Percentiles rank a stretch among this genome's conserved stretches.
phyloP scores from a whole-genome alignment of 2,329 filamentous ascomycete genomes.

The Neoscytalidium dimidiatum region DNA sequence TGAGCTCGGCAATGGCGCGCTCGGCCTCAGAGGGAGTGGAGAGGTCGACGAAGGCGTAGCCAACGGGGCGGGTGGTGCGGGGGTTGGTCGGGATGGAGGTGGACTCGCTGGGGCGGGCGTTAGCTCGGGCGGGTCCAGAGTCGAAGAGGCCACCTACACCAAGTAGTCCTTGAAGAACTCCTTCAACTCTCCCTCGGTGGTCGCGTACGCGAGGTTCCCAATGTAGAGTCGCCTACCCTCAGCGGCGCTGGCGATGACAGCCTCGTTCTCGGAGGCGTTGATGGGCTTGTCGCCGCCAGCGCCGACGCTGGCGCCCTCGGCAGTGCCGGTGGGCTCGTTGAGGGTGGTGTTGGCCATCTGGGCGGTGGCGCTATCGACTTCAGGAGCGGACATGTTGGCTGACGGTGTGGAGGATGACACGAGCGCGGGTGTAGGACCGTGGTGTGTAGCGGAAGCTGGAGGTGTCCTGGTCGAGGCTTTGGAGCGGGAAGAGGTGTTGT shows the following conservation, averaged over 20 bases:
- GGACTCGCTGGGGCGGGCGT: constrained; percentile 71
- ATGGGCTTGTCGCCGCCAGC: constrained; percentile 62
- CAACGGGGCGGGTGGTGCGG: constrained; percentile 95
- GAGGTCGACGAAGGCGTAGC: constrained; percentile 98
- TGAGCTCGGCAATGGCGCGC: constrained; percentile 92
- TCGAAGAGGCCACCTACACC: constrained; percentile 70
- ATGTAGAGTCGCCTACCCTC: constrained; percentile 99
- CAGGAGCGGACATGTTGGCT: constrained; percentile 77
- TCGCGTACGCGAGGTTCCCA: constrained; percentile 99
- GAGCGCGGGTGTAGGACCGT: constrained; percentile 34
- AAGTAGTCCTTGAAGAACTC: constrained; percentile 99
- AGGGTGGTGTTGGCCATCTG: constrained; percentile 66
- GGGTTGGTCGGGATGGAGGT: constrained; percentile 99
- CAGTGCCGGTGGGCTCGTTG: constrained; percentile 57
- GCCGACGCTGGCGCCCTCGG: constrained; percentile 55
- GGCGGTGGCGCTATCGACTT: constrained; percentile 75
- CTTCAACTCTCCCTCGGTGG: constrained; percentile 99
- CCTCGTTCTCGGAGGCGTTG: constrained; percentile 78
- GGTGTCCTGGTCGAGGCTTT: constrained; percentile 43
- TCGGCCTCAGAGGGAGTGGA: constrained; percentile 93
- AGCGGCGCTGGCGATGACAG: constrained; percentile 93
- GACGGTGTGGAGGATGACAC: constrained; percentile 58
- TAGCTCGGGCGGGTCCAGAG: constrained; percentile 22
- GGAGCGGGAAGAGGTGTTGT: constrained; percentile 36
- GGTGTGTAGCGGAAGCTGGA: constrained; percentile 43